phyloP scores from a whole-genome alignment of 306 rosid species.

The Malus domestica region DNA sequence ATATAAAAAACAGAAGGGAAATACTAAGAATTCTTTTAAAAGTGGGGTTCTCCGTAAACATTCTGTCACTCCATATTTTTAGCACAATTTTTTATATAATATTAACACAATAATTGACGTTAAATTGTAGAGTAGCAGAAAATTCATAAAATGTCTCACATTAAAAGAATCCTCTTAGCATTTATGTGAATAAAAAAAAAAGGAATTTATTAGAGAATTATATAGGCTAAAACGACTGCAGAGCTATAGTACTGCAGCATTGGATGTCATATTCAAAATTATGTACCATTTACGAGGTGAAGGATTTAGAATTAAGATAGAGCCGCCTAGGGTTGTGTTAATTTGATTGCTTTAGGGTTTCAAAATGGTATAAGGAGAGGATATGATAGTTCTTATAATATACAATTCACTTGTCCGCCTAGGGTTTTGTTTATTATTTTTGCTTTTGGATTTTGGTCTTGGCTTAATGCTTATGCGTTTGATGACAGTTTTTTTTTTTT shows the following conservation, averaged over 20 bases:
- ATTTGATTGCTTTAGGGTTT: not conserved
- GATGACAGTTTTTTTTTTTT: not conserved
- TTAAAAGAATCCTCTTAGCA: too few relatives aligned
- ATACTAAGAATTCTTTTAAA: too few relatives aligned
- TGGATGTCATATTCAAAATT: not conserved
- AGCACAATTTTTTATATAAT: too few relatives aligned
- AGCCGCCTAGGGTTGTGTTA: not conserved
- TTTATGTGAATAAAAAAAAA: not conserved
- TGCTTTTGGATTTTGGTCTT: not conserved
- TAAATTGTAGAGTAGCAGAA: too few relatives aligned
- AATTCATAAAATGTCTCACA: too few relatives aligned
- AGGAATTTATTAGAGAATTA: not conserved
- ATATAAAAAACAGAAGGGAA: not conserved
- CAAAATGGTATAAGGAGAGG: constrained; percentile 1
- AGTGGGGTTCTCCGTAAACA: fast-evolving
- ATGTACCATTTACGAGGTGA: not conserved
- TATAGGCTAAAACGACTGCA: not conserved
- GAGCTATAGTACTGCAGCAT: not conserved
- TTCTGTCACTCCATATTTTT: too few relatives aligned
- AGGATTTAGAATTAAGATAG: not conserved
- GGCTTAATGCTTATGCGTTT: not conserved
- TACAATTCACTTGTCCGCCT: constrained; percentile 13
- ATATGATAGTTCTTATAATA: not conserved
- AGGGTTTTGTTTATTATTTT: not conserved
- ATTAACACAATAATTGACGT: too few relatives aligned